Percentiles rank a stretch among this genome's conserved stretches.
Conservation (phyloP, 1,284 basidiomycete genomes). For the Irpex lacteus region DNA sequence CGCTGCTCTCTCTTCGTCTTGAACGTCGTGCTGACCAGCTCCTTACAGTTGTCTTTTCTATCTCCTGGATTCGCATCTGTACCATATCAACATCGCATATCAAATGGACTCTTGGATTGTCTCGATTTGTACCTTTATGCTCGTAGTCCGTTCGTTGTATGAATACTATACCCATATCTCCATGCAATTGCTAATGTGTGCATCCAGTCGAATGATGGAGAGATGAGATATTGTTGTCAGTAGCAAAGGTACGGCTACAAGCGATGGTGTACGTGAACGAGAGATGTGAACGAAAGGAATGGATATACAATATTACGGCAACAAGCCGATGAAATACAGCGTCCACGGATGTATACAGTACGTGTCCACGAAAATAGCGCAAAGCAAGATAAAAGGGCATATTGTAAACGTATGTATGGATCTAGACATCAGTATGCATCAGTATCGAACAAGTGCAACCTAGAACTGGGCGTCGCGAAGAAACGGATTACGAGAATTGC, state of each 20-base stretch:
- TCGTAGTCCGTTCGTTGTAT: neutral
- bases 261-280: neutral
- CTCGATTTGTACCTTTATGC: neutral
- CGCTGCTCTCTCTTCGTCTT: neutral
- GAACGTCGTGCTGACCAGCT: neutral
- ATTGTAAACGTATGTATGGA: neutral
- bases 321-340: neutral
- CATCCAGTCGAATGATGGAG: neutral
- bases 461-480: neutral
- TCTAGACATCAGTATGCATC: neutral
- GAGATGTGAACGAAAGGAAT: neutral
- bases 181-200: neutral
- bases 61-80: neutral
- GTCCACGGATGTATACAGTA: neutral
- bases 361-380: neutral
- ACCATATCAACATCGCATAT: neutral
- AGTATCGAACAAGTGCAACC: neutral
- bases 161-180: neutral
- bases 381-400: neutral
- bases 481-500: constrained; percentile 36
- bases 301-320: neutral
- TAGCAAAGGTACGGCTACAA: neutral
- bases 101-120: neutral
- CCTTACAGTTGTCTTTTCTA: neutral
- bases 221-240: neutral